Base-by-base conservation (phyloP, 371 early-diverging fungal species). In the Mucor velutinosus region DNA sequence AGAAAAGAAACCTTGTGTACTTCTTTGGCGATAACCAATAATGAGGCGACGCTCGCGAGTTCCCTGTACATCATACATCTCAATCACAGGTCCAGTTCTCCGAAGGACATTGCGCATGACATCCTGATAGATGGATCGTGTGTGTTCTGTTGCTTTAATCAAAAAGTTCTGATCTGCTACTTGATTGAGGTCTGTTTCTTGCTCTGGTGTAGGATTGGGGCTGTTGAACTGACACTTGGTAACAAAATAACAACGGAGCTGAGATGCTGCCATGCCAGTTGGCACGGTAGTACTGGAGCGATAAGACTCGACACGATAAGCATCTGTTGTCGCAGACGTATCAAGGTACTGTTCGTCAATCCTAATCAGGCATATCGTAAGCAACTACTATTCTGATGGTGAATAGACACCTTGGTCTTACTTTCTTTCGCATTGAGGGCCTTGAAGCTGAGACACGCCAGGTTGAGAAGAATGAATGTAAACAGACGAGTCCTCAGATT, bases 381-480 rank as follows among this genome's bases (percentile, higher is more conserved):
- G 23, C 62, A 25, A 58, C 66, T n/a, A 43, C 11, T 5, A 17
- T 37, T 37, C 39, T 1, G 12, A 5, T 21, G n/a, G 35, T 8
- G 43, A 53, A 41, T 58, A 30, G 4, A 32, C 33, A 37, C 21
- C 14, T 21, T 23, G 7, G 56, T 67, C 32, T 32, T 83, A 90
- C 92, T 86, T 89, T 71, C 87, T 88, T 80, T 98, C 98, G 73
- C 90, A 89, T 81, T 94, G 92, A 62, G 94, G 95, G 33, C 98
- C 98, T 60, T 83, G 76, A 47, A 90, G 74, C 74, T 92, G 89
- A 58, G 97, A 96, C 30, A 98, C 88, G 77, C 99, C 99, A 30
- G 99, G 99, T 14, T 83, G 77, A 32, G 97, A 96, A 49, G 96
- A 97, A 81, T 97, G 96, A 71, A 99, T 98, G 80, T 95, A 97